Percentiles rank a stretch among this genome's conserved stretches.
phyloP scores from a whole-genome alignment of 73 alveolate genomes.

The Tetrahymena elliotti region DNA sequence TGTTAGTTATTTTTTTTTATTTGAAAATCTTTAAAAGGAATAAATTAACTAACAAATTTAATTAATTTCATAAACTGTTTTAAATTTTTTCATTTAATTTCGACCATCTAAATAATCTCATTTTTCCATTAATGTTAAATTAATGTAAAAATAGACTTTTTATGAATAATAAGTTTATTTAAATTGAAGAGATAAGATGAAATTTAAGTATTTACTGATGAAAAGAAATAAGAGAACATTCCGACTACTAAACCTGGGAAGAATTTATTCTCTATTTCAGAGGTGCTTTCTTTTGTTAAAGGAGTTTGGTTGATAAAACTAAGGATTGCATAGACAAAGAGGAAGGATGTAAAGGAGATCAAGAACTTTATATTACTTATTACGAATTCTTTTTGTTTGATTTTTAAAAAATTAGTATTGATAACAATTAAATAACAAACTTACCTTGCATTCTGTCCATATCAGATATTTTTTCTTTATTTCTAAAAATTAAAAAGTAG shows the following conservation, averaged over 20 bases:
- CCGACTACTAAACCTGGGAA: conserved; percentile 15
- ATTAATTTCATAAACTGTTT: no score
- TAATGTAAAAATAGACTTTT: no score
- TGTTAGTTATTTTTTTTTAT: no score
- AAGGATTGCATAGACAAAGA: conserved; percentile 9
- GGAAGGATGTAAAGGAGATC: conserved; percentile 8
- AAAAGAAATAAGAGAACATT: conserved; percentile 24
- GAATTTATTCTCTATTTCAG: conserved; percentile 10
- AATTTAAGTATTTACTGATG: neutral
- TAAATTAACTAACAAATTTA: no score
- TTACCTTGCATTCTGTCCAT: conserved; percentile 5
- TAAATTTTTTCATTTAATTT: no score
- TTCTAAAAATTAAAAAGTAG: conserved; percentile 27
- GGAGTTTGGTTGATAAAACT: conserved; percentile 12
- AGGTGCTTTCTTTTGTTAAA: conserved; percentile 5
- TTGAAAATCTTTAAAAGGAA: no score
- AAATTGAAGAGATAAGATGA: no score
- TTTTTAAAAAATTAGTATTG: neutral
- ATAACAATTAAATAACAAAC: neutral
- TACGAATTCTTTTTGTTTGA: neutral
- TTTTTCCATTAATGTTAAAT: no score
- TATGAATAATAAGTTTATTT: no score
- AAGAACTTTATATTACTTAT: conserved; percentile 7
- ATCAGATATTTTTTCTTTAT: conserved; percentile 22
- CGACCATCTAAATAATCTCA: no score